A percentile compares a stretch with the other conserved stretches of the same genome.
phyloP scores from a whole-genome alignment of 192 early-diverging fungal genomes.

The Coemansia erecta region DNA sequence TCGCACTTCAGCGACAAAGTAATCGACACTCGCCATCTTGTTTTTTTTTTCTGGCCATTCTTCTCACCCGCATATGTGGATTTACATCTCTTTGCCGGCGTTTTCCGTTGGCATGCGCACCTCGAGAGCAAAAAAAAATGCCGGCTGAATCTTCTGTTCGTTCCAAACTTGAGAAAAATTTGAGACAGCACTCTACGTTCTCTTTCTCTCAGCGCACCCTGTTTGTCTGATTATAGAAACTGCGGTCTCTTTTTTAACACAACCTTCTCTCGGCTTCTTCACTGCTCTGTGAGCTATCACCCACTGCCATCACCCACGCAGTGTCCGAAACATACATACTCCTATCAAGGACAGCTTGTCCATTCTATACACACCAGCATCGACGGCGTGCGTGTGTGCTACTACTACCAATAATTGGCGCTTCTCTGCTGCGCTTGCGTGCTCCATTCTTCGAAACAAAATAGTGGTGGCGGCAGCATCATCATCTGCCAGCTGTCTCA shows the following conservation, averaged over 20 bases:
- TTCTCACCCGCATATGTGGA: slow-evolving; percentile 18
- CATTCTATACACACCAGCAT: not conserved
- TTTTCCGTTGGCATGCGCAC: slow-evolving; percentile 13
- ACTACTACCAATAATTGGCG: slow-evolving; percentile 5
- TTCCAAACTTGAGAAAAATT: slow-evolving; percentile 3
- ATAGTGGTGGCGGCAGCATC: not conserved
- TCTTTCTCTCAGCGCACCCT: slow-evolving; percentile 1
- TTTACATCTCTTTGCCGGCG: slow-evolving; percentile 15
- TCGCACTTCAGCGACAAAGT: no score
- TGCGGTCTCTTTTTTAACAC: not conserved
- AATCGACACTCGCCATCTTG: no score
- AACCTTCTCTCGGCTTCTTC: slow-evolving; percentile 1
- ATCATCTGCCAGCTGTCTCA: not conserved
- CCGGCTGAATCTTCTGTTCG: slow-evolving; percentile 1
- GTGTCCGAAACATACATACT: not conserved
- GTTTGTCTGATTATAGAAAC: slow-evolving; percentile 1
- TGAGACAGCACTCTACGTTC: not conserved
- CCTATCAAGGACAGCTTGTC: no score
- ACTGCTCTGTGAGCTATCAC: not conserved
- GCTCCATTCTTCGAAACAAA: slow-evolving; percentile 5
- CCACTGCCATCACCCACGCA: not conserved
- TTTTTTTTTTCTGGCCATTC: not conserved
- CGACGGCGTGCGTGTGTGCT: not conserved
- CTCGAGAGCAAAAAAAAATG: not conserved
- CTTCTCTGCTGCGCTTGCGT: not conserved